Base-by-base conservation (phyloP, 139 green algal species). In the Pycnococcus provasolii region DNA sequence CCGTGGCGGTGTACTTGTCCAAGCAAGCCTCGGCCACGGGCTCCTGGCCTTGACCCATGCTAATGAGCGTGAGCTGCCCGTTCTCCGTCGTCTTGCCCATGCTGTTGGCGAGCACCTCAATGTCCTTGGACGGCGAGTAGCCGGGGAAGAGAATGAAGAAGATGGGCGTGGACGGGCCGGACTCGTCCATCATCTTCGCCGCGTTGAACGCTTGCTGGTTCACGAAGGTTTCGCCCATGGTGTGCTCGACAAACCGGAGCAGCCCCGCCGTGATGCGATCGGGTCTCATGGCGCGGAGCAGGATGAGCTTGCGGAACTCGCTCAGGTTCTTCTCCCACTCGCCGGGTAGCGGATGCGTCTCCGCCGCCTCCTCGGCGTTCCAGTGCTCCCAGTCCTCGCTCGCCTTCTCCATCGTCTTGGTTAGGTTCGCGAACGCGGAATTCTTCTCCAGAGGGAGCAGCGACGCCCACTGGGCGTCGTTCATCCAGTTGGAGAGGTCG, bases 141-240 rank as follows among this genome's bases (percentile, higher is more conserved):
- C 85, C 87, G 60, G 83, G 83, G 84, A 88, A 94, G 9, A 94
- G 80, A 74, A 91, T 89, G 83, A 94, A 94, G 84, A 94, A 94
- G 72, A 94, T 81, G 55, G 87, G 87, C 6, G 84, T 89, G 57
- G 77, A 80, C 50, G 64, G 77, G 61, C 69, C 81, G 52, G 74
- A 82, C 80, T 93, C 87, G 0, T 78, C 72, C 77, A 90, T 84
- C 75, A 93, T 79, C 4, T 66, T 46, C 41, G 65, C 74, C 0
- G 83, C 73, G 67, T 73, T 78, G 76, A 93, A 93, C 11, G 86
- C 80, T 7, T 88, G 82, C 79, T 72, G 81, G 78, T 88, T 88
- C 7, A 84, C 78, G 67, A 84, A 88, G n/a, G 69, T 44, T 3
- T 15, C 58, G 70, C 83, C 83, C 80, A 88, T 86, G 7, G 58